Evolutionary conservation across 2,329 filamentous ascomycete genomes (phyloP), one percentile per base, ranked within the genome.

Genomic region (Colletotrichum abscissum): DNA sequence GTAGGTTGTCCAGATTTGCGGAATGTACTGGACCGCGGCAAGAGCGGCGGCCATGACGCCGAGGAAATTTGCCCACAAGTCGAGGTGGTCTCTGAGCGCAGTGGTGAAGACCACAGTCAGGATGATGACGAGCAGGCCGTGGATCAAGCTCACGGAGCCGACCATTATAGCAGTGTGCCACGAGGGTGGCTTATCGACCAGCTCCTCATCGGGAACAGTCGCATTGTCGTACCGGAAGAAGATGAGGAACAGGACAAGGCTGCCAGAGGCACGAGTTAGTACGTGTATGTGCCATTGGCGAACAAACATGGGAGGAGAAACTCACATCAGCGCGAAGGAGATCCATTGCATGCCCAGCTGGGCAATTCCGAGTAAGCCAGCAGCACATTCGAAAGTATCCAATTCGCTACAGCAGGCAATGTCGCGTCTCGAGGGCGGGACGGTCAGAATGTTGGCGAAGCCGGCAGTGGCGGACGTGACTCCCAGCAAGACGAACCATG

Each of bases 1-100:
- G 84, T 94, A 97, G 0, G 97, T 99, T 65, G 94, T 98, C 85
- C 92, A 95, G 76, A 99, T 97, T 84, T 99, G 97, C 0, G 97
- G 97, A 19, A 99, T 86, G 82, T 98, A 99, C 84, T 99, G 97
- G 26, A 98, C 89, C 0, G 91, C 93, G 0, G 97, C 94, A 5
- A 99, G 90, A 1, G 90, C 83, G 0, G 94, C 93, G 22, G 94
- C 92, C 81, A 94, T 90, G 72, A 98, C 86, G 1, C 97, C 97
- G 12, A 98, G 89, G 75, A 93, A 86, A 79, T 97, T 95, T 22
- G 97, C 96, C 95, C 95, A 98, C 33, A 86, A 85, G 64, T 92
- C 89, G 2, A 98, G 89, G 72, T 91, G 87, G 1, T 86, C 79
- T 0, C 93, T 93, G 12, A 88, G 86, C 16, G 89, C 89, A 58